These are phyloP conservation scores for Trichoderma sp. DNA, from an alignment of 2,329 filamentous ascomycete species.

Conservation along the genomic window DNA sequence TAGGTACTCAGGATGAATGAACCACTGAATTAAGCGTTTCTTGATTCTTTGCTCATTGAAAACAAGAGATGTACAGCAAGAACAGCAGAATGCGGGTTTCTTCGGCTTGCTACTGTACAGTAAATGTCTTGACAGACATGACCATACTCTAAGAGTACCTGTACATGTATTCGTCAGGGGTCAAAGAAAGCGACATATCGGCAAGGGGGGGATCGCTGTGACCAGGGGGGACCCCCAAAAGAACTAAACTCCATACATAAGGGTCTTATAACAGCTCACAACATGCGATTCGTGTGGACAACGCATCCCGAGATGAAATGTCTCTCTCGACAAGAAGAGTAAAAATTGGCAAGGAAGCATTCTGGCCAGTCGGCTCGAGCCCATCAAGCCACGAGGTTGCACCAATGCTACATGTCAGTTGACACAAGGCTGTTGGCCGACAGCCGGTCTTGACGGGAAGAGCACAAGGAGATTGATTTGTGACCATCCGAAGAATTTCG, in stretches of 20 bases:
- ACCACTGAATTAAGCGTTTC: neutral
- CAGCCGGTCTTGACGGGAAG: neutral
- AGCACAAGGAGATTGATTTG: neutral
- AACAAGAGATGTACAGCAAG: neutral
- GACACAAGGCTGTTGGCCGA: neutral
- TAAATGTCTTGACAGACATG: neutral
- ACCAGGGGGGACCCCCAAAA: neutral
- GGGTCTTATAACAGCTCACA: neutral
- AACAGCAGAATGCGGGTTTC: too few relatives aligned
- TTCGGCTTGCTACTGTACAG: neutral
- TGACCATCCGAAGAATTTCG: conserved; percentile 13
- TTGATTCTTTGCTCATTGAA: neutral
- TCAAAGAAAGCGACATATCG: neutral
- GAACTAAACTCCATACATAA: neutral
- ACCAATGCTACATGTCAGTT: neutral
- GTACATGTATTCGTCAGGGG: neutral
- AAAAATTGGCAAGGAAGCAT: neutral
- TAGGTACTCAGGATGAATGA: neutral
- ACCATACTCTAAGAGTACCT: neutral
- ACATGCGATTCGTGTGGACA: neutral
- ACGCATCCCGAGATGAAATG: neutral
- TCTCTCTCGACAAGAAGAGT: neutral
- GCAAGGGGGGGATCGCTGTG: neutral
- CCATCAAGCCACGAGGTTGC: conserved; percentile 3
- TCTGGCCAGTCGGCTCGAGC: conserved; percentile 1